These are phyloP conservation scores for Cytospora piceae DNA, from an alignment of 2,329 filamentous ascomycete species.

Conservation along the genomic window DNA sequence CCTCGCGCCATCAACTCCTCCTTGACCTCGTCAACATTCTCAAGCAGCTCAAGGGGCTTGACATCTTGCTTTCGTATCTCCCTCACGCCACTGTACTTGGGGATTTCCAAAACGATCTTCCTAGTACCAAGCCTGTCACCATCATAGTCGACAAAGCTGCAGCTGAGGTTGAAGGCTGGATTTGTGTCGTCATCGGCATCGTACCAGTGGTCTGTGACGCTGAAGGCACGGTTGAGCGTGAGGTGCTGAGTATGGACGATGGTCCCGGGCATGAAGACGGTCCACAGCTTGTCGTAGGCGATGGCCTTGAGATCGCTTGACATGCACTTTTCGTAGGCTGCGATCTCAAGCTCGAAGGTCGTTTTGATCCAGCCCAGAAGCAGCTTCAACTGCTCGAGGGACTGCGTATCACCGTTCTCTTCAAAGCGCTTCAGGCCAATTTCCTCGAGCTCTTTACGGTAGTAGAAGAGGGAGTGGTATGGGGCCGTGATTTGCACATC, in stretches of 20 bases:
- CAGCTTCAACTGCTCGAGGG: slow-evolving; percentile 35
- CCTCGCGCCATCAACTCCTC: slow-evolving; percentile 38
- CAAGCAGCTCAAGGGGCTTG: slow-evolving; percentile 39
- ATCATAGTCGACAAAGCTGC: slow-evolving; percentile 41
- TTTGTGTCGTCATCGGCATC: slow-evolving; percentile 33
- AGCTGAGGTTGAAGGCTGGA: slow-evolving; percentile 34
- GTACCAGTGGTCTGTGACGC: slow-evolving; percentile 37
- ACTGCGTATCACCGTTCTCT: slow-evolving; percentile 33
- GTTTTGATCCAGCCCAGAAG: slow-evolving; percentile 37
- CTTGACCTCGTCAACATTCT: slow-evolving; percentile 33
- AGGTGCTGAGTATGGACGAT: slow-evolving; percentile 36
- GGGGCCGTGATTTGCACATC: slow-evolving; percentile 35
- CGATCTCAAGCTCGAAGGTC: slow-evolving; percentile 35
- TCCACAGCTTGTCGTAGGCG: slow-evolving; percentile 38
- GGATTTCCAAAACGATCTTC: slow-evolving; percentile 34
- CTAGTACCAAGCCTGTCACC: slow-evolving; percentile 41
- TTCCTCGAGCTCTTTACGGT: slow-evolving; percentile 35
- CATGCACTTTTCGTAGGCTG: slow-evolving; percentile 36
- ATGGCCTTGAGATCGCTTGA: slow-evolving; percentile 35
- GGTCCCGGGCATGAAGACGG: slow-evolving; percentile 36
- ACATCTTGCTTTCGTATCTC: slow-evolving; percentile 37
- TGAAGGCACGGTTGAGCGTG: slow-evolving; percentile 39
- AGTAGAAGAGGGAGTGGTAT: slow-evolving; percentile 36
- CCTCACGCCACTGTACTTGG: slow-evolving; percentile 37
- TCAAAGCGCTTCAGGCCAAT: slow-evolving; percentile 31